Conservation (phyloP, 1,284 basidiomycete genomes). For the Rhizoctonia solani region DNA sequence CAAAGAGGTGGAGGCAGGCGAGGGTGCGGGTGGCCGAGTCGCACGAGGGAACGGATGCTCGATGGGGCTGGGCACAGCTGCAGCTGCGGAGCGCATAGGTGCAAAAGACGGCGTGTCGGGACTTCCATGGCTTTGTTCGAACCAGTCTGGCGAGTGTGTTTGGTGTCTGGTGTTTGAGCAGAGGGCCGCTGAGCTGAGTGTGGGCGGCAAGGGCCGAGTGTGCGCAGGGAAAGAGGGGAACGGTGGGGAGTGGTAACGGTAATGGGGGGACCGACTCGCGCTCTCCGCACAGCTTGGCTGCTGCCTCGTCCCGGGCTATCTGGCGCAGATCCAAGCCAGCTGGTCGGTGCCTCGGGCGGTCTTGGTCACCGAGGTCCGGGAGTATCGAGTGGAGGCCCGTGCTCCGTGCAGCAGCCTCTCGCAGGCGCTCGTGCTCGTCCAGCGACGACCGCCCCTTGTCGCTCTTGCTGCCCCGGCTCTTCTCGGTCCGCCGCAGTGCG, state of each 20-base stretch:
- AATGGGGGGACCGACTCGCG: not conserved
- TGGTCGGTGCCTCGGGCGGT: conserved; percentile 43
- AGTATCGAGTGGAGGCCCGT: conserved; percentile 51
- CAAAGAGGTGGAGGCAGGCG: conserved; percentile 25
- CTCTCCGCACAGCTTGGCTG: conserved; percentile 31
- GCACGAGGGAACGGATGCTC: conserved; percentile 9
- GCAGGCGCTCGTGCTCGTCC: conserved; percentile 67
- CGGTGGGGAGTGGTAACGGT: conserved; percentile 13
- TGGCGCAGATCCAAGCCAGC: conserved; percentile 27
- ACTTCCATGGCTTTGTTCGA: conserved; percentile 21
- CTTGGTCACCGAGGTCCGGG: conserved; percentile 49
- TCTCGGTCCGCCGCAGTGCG: too few species aligned
- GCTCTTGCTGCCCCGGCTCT: conserved; percentile 13
- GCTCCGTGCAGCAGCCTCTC: conserved; percentile 72
- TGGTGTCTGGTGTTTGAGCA: conserved; percentile 25
- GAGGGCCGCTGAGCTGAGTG: conserved; percentile 21
- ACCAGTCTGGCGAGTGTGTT: conserved; percentile 13
- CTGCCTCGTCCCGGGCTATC: conserved; percentile 37
- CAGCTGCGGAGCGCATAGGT: conserved; percentile 13
- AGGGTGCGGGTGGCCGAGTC: conserved; percentile 14
- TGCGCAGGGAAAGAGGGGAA: conserved; percentile 29
- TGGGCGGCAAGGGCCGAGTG: conserved; percentile 22
- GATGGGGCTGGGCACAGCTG: conserved; percentile 17
- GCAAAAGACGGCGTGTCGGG: conserved; percentile 19
- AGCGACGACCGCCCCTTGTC: conserved; percentile 46